A percentile compares a stretch with the other conserved stretches of the same genome.
Conservation (phyloP, 2,329 filamentous ascomycete genomes). For the Dothistroma septosporum region DNA sequence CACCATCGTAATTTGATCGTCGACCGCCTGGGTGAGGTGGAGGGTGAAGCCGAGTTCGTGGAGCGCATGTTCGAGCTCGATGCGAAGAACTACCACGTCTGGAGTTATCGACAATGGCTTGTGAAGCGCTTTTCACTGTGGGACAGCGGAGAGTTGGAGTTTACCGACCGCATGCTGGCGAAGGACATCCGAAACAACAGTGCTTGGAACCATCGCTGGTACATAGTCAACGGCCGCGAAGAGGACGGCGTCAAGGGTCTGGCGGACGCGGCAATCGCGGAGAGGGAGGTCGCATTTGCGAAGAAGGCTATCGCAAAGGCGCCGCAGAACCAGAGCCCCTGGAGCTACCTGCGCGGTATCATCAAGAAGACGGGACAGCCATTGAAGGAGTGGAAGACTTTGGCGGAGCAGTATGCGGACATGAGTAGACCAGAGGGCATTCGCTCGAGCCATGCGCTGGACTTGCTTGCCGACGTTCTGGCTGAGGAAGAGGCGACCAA, state of each 20-base stretch:
- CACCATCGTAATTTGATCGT: slow-evolving; percentile 58
- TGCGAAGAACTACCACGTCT: slow-evolving; percentile 97
- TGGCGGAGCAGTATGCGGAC: slow-evolving; percentile 53
- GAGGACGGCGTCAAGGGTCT: slow-evolving; percentile 35
- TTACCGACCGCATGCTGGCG: slow-evolving; percentile 68
- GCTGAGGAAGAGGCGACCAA: slow-evolving; percentile 49
- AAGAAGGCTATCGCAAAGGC: slow-evolving; percentile 69
- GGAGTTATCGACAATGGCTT: slow-evolving; percentile 84
- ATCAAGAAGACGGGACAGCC: slow-evolving; percentile 60
- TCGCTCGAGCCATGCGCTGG: slow-evolving; percentile 60
- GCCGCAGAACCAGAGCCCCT: slow-evolving; percentile 90
- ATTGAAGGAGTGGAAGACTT: slow-evolving; percentile 48
- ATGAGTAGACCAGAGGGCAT: slow-evolving; percentile 48
- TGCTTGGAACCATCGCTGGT: slow-evolving; percentile 96
- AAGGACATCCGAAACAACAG: slow-evolving; percentile 91
- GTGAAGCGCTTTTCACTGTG: slow-evolving; percentile 61
- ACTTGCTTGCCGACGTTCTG: slow-evolving; percentile 67
- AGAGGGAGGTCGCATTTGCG: slow-evolving; percentile 67
- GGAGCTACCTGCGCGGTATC: slow-evolving; percentile 84
- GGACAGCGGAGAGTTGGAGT: slow-evolving; percentile 57
- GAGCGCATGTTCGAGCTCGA: slow-evolving; percentile 76
- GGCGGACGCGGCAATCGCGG: slow-evolving; percentile 54
- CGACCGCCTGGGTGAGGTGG: slow-evolving; percentile 44
- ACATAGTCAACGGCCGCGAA: slow-evolving; percentile 69
- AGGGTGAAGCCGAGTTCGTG: slow-evolving; percentile 68